phyloP scores from a whole-genome alignment of 2,329 filamentous ascomycete species.

The Calonectria henricotiae region DNA sequence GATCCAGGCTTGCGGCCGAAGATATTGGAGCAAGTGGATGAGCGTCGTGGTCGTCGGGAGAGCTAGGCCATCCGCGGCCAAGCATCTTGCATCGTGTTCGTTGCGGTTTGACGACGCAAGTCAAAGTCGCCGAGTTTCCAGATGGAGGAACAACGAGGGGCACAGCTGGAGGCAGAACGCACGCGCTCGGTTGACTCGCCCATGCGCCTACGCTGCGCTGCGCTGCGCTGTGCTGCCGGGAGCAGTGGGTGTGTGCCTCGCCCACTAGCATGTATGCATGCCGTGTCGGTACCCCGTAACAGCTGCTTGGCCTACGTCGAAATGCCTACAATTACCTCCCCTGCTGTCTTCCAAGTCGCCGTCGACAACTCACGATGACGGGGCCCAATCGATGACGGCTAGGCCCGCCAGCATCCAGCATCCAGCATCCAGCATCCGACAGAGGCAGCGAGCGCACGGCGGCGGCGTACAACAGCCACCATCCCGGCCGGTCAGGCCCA shows the following conservation, averaged over 20 bases:
- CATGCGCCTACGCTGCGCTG: slow-evolving; percentile 26
- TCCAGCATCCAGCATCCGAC: not conserved
- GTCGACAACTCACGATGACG: not conserved
- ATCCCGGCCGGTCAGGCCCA: slow-evolving; percentile 24
- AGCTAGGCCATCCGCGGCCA: slow-evolving; percentile 36
- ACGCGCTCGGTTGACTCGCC: slow-evolving; percentile 33
- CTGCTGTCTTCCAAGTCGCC: not conserved
- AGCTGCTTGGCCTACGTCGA: slow-evolving; percentile 13
- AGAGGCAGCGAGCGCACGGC: not conserved
- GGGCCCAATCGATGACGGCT: slow-evolving; percentile 5
- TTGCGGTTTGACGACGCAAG: slow-evolving; percentile 30
- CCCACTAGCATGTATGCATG: not conserved
- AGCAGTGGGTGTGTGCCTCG: slow-evolving; percentile 9
- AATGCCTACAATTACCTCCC: not conserved
- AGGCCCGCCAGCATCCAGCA: not conserved
- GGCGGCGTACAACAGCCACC: not conserved
- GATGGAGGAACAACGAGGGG: slow-evolving; percentile 36
- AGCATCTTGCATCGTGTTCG: slow-evolving; percentile 41
- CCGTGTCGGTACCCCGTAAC: slow-evolving; percentile 2
- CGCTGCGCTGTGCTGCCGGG: slow-evolving; percentile 10
- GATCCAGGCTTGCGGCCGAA: slow-evolving; percentile 24
- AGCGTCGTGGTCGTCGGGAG: slow-evolving; percentile 31
- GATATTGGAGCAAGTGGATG: slow-evolving; percentile 26
- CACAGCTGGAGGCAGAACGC: slow-evolving; percentile 29
- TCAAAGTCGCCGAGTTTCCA: slow-evolving; percentile 26